These are phyloP conservation scores for Coemansia sp. DNA, from an alignment of 192 early-diverging fungal genomes.

Conservation along the genomic window DNA sequence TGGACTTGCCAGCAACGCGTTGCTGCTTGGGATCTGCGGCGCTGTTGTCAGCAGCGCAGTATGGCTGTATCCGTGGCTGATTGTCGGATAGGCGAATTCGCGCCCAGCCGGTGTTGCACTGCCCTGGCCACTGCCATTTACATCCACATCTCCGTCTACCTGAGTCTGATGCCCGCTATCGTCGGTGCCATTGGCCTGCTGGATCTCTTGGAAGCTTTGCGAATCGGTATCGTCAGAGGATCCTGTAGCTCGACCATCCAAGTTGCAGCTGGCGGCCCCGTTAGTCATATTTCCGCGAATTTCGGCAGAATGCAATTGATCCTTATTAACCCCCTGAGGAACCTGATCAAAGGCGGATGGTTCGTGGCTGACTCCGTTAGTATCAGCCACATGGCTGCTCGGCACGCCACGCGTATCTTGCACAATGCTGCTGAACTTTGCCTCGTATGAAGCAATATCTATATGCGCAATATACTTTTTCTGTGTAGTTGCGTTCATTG, in stretches of 20 bases:
- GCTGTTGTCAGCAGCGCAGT: background rate
- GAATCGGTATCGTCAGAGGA: background rate
- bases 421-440: conserved; percentile 22
- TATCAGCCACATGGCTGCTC: background rate
- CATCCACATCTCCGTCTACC: background rate
- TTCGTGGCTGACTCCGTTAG: background rate
- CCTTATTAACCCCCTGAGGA: conserved; percentile 16
- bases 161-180: background rate
- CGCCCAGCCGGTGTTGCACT: background rate
- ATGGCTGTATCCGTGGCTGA: background rate
- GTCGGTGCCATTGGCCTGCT: background rate
- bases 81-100: background rate
- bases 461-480: conserved; percentile 35
- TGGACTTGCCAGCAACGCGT: conserved; percentile 6
- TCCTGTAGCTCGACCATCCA: background rate
- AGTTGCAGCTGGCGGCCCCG: background rate
- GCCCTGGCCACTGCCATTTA: background rate
- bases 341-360: conserved; percentile 29
- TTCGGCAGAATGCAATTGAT: conserved; percentile 3
- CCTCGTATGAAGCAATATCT: conserved; percentile 17
- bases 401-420: conserved; percentile 9
- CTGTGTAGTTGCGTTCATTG: conserved; percentile 18
- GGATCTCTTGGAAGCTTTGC: conserved; percentile 3
- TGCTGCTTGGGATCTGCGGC: background rate
- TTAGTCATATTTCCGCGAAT: background rate